phyloP scores from a whole-genome alignment of 768 basidiomycete species.

The Roridomyces roridus region DNA sequence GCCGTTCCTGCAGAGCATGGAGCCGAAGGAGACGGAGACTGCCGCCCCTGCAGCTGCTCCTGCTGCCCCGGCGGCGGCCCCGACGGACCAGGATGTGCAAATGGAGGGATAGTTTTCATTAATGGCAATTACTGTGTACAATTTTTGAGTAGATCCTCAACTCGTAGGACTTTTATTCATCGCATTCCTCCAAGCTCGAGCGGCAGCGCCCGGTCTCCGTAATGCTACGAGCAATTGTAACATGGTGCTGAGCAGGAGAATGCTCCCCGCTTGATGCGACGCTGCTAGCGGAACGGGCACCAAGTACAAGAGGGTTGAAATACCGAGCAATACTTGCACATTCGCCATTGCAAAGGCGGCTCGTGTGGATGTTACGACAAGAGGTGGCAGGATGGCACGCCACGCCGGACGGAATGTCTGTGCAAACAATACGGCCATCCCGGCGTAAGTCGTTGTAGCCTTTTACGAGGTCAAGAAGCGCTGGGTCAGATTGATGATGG shows the following conservation, averaged over 20 bases:
- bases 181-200: slow-evolving; percentile 55
- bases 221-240: slow-evolving; percentile 77
- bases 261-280: slow-evolving; percentile 94
- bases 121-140: slow-evolving; percentile 17
- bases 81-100: slow-evolving; percentile 79
- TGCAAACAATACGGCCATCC: slow-evolving; percentile 67
- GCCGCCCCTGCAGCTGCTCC: slow-evolving; percentile 43
- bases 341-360: slow-evolving; percentile 83
- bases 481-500: neutral
- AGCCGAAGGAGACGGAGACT: slow-evolving; percentile 63
- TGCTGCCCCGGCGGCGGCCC: slow-evolving; percentile 35
- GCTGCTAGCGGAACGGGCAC: slow-evolving; percentile 94
- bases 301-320: slow-evolving; percentile 85
- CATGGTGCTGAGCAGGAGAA: slow-evolving; percentile 84
- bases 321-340: slow-evolving; percentile 72
- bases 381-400: slow-evolving; percentile 69
- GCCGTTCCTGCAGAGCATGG: slow-evolving; percentile 79
- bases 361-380: slow-evolving; percentile 55
- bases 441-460: slow-evolving; percentile 86
- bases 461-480: slow-evolving; percentile 33
- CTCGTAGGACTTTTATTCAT: neutral
- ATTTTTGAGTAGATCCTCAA: slow-evolving; percentile 6
- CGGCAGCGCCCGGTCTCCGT: slow-evolving; percentile 71
- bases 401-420: slow-evolving; percentile 62
- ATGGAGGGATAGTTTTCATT: slow-evolving; percentile 69